Conservation (phyloP, 306 rosid species). For the Prunus fruticosa region DNA sequence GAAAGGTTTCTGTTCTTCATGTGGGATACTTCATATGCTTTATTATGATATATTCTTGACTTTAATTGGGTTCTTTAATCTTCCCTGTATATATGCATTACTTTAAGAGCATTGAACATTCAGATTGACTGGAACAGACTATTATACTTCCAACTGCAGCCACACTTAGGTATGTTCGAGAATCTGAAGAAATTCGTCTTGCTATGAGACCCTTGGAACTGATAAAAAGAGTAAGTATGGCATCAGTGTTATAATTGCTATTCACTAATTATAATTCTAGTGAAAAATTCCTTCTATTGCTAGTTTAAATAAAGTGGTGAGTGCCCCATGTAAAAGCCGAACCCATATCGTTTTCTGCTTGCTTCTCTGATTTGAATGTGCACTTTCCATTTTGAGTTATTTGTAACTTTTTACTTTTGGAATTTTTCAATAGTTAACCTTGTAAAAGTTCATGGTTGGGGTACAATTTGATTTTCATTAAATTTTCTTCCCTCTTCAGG, state of each 20-base stretch:
- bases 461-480: background rate
- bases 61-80: background rate
- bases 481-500: slow-evolving; percentile 43
- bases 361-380: background rate
- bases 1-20: background rate
- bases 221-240: slow-evolving; percentile 79
- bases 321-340: background rate
- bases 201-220: slow-evolving; percentile 89
- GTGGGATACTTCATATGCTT: slow-evolving; percentile 11
- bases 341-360: background rate
- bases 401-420: background rate
- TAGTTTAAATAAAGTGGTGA: background rate
- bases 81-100: background rate
- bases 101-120: background rate
- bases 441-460: background rate
- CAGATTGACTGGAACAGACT: slow-evolving; percentile 10
- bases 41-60: background rate
- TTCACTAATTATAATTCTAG: background rate
- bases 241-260: background rate
- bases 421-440: background rate
- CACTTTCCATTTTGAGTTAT: background rate
- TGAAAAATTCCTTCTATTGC: background rate
- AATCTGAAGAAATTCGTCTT: slow-evolving; percentile 85
- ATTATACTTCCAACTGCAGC: slow-evolving; percentile 50
- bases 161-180: slow-evolving; percentile 55